phyloP scores from a whole-genome alignment of 345 rosid species.

The Linum tenue region DNA sequence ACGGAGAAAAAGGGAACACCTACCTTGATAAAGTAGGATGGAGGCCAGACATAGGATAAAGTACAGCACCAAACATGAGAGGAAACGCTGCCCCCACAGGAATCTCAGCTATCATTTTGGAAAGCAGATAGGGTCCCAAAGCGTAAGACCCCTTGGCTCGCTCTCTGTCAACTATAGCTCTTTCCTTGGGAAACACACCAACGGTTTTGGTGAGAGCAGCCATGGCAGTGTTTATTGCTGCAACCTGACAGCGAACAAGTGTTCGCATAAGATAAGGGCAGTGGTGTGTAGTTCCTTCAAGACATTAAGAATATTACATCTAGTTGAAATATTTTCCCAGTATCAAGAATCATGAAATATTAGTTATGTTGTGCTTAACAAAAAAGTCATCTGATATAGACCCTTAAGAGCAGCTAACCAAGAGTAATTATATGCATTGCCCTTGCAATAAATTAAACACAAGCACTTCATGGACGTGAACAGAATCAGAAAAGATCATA shows the following conservation, averaged over 20 bases:
- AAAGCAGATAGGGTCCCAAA: slow-evolving; percentile 84
- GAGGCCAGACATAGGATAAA: slow-evolving; percentile 93
- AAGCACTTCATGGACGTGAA: no score
- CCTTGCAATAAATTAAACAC: no score
- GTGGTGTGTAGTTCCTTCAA: not conserved
- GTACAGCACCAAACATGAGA: slow-evolving; percentile 78
- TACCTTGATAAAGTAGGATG: slow-evolving; percentile 80
- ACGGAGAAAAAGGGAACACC: slow-evolving; percentile 7
- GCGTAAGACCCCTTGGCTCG: slow-evolving; percentile 82
- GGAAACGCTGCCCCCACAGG: slow-evolving; percentile 97
- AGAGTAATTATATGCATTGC: no score
- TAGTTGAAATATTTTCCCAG: not conserved
- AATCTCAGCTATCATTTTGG: slow-evolving; percentile 86
- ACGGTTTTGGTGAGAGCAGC: slow-evolving; percentile 98
- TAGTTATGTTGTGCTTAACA: no score
- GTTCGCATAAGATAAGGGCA: slow-evolving; percentile 9
- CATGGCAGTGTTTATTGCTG: slow-evolving; percentile 98
- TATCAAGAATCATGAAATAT: not conserved
- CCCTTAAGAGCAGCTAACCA: not conserved
- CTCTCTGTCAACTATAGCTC: slow-evolving; percentile 88
- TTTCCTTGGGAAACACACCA: slow-evolving; percentile 96
- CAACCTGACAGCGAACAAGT: slow-evolving; percentile 45
- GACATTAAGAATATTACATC: not conserved
- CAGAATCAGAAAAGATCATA: not conserved
- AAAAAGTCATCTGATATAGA: not conserved